Evolutionary conservation across 1,284 basidiomycete genomes (phyloP).

Genomic region (Sporisorium sorghi): DNA sequence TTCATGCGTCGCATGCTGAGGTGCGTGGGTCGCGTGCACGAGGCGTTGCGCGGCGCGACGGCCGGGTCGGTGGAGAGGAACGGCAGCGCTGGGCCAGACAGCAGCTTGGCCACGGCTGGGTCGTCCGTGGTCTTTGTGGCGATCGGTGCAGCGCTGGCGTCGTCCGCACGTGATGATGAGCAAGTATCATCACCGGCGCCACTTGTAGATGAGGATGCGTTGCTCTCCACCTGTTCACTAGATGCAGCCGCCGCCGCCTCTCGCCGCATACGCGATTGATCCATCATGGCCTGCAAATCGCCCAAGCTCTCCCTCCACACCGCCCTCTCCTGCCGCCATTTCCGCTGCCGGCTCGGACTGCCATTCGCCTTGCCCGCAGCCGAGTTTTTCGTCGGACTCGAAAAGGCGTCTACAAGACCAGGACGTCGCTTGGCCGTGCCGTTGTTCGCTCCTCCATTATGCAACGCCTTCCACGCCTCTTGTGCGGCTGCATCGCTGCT

Average conservation of each 20-base stretch:
- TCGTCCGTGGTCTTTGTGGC: conserved; percentile 4
- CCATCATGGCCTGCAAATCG: conserved; percentile 45
- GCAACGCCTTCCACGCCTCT: conserved; percentile 29
- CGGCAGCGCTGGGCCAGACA: conserved; percentile 35
- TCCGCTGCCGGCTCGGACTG: conserved; percentile 32
- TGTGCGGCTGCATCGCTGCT: conserved; percentile 26
- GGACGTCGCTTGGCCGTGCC: conserved; percentile 19
- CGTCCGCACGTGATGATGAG: neutral
- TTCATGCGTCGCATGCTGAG: conserved; percentile 49
- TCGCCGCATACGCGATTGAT: conserved; percentile 26
- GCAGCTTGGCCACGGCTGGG: conserved; percentile 26
- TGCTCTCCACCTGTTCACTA: neutral
- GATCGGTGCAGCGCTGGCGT: neutral
- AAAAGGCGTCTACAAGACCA: conserved; percentile 44
- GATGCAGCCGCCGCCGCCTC: conserved; percentile 13
- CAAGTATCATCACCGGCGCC: neutral
- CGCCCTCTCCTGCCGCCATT: conserved; percentile 40
- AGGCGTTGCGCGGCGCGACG: conserved; percentile 43
- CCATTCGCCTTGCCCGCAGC: neutral
- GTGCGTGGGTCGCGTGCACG: conserved; percentile 38
- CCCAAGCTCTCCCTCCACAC: conserved; percentile 46
- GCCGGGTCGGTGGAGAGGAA: conserved; percentile 48
- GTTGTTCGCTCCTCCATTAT: conserved; percentile 16
- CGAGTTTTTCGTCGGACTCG: conserved; percentile 36
- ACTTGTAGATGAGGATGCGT: neutral